Base-by-base conservation (phyloP, 2,329 filamentous ascomycete genomes). In the Byssoonygena ceratinophila region DNA sequence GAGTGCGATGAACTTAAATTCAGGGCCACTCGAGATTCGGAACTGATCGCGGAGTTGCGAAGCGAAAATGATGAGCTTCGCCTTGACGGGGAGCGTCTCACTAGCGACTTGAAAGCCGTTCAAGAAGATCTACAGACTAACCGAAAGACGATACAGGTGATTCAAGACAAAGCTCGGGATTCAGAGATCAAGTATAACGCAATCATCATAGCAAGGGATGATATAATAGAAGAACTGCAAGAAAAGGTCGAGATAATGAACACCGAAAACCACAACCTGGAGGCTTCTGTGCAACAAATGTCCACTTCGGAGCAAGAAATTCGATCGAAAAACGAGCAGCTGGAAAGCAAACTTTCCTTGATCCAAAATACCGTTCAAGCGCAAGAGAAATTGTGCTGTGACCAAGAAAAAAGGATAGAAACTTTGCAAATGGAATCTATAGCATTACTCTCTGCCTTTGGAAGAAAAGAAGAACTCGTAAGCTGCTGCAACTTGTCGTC, bases 181-280 rank as follows among this genome's bases (percentile, higher is more conserved):
- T 63, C 63, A 53, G 71, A 79, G 41, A 56, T 77, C 2, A 67
- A 70, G 29, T 61, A 71, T 22, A 65, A 71, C 20, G 68, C 72
- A 36, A 66, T 61, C 6, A 53, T 71, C 3, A 71, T 71, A 1
- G 68, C 68, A 18, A 74, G 71, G 52, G 69, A 75, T 29, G 73
- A 76, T 51, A 63, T 65, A 4, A 51, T 74, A 3, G 71, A 74
- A 23, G 67, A 71, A 37, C 58, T 71, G 11, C 66, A 72, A 23
- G 64, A 70, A 41, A 59, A 68, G 23, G 52, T 71, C 3, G 58
- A 58, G 36, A 61, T 59, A 53, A 5, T 25, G 22, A 43, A 43
- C 7, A 12, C 5, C 20, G 39, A 43, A 23, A 23, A 43, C 12
- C 51, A 59, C 16, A 44, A 59, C 25, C 40, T 63, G 7, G 55